Percentiles rank a stretch among this genome's conserved stretches.
phyloP scores from a whole-genome alignment of 306 rosid species.

The Herpetospermum pedunculosum region DNA sequence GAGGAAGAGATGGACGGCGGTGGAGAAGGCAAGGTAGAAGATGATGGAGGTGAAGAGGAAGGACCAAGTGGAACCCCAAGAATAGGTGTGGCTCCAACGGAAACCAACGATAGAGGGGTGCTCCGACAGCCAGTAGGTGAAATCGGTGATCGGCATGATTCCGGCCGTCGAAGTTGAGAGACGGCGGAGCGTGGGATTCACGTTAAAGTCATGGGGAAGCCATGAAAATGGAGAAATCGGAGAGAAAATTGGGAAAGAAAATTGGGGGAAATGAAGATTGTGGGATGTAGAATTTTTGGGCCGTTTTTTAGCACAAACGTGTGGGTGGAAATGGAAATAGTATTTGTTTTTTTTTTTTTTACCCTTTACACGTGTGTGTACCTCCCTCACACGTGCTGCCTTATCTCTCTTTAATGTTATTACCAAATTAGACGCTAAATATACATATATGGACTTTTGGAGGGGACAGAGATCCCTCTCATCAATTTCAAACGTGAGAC shows the following conservation, averaged over 20 bases:
- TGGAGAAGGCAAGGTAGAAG: conserved; percentile 30
- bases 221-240: background rate
- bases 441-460: too few species aligned
- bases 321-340: background rate
- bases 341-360: too few species aligned
- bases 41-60: conserved; percentile 60
- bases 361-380: background rate
- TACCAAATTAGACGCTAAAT: too few species aligned
- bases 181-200: conserved; percentile 6
- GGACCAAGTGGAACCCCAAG: conserved; percentile 87
- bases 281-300: background rate
- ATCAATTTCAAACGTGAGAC: background rate
- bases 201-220: background rate
- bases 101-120: conserved; percentile 72
- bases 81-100: conserved; percentile 66
- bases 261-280: background rate
- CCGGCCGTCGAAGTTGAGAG: conserved; percentile 12
- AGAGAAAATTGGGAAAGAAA: background rate
- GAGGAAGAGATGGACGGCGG: conserved; percentile 33
- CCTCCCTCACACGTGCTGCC: background rate
- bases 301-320: background rate
- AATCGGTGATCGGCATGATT: conserved; percentile 19
- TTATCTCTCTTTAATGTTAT: too few species aligned
- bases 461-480: background rate
- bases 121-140: conserved; percentile 69